A percentile compares a stretch with the other conserved stretches of the same genome.
Evolutionary conservation across 2,329 filamentous ascomycete species (phyloP).

Genomic region (Xylariaceae sp.): DNA sequence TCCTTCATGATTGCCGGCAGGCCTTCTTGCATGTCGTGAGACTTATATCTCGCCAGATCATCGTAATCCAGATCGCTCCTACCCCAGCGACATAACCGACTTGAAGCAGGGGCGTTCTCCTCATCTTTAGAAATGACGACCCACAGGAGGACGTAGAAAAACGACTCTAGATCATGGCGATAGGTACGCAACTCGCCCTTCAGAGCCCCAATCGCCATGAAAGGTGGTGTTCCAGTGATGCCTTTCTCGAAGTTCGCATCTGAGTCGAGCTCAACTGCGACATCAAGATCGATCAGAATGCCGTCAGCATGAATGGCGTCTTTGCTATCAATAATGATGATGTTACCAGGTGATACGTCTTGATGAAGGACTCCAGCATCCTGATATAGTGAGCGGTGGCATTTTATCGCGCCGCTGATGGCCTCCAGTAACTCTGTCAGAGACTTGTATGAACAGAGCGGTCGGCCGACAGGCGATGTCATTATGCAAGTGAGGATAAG

Average conservation of each 20-base stretch:
- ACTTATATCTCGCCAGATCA: slow-evolving; percentile 19
- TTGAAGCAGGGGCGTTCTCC: slow-evolving; percentile 14
- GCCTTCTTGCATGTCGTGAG: slow-evolving; percentile 13
- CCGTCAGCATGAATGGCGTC: slow-evolving; percentile 14
- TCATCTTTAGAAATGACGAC: slow-evolving; percentile 19
- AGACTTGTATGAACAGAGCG: slow-evolving; percentile 19
- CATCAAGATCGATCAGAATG: slow-evolving; percentile 25
- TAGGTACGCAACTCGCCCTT: slow-evolving; percentile 19
- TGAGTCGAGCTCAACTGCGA: slow-evolving; percentile 16
- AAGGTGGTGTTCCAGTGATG: slow-evolving; percentile 20
- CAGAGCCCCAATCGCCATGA: slow-evolving; percentile 25
- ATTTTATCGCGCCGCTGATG: slow-evolving; percentile 21
- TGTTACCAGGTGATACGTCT: slow-evolving; percentile 22
- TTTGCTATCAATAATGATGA: slow-evolving; percentile 21
- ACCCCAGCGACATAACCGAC: slow-evolving; percentile 21
- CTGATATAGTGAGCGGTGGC: slow-evolving; percentile 21
- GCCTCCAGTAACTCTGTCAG: slow-evolving; percentile 18
- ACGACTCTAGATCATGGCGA: slow-evolving; percentile 25
- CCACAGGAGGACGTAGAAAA: slow-evolving; percentile 25
- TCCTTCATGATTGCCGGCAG: slow-evolving; percentile 20
- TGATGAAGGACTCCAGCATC: slow-evolving; percentile 23
- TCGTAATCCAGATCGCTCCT: slow-evolving; percentile 10
- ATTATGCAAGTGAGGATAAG: slow-evolving; percentile 20
- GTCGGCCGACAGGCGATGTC: slow-evolving; percentile 22
- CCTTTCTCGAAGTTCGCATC: not conserved